Conservation (phyloP, 129 eudicot species). For the Escallonia herrerae region DNA sequence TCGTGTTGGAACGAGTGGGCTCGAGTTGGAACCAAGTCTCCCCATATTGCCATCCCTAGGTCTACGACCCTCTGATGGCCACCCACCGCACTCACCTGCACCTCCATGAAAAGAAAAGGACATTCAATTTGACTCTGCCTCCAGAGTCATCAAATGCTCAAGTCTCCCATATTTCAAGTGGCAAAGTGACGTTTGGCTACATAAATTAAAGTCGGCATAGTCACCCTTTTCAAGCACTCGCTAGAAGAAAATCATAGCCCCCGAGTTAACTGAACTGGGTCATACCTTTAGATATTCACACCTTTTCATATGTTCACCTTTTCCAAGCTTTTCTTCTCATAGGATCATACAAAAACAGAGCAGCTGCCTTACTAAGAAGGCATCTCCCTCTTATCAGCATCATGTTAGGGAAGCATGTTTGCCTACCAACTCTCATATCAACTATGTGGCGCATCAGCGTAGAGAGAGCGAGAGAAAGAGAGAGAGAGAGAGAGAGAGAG, state of each 20-base stretch:
- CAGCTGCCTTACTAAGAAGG: neutral
- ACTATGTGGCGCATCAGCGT: neutral
- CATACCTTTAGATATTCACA: neutral
- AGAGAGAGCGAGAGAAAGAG: neutral
- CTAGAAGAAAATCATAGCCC: neutral
- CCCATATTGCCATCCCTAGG: no score
- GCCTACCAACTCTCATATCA: neutral
- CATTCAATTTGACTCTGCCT: neutral
- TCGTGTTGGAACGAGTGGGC: no score
- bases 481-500: neutral
- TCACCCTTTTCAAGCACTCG: neutral
- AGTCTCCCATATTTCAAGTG: neutral
- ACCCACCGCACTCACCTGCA: neutral
- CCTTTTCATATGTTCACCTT: neutral
- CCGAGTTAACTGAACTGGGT: neutral
- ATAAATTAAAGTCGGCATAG: neutral
- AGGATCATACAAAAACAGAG: neutral
- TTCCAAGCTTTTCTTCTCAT: neutral
- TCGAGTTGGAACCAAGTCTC: no score
- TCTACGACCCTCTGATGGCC: no score
- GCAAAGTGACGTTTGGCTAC: neutral
- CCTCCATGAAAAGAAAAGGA: neutral
- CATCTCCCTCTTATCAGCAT: conserved; percentile 2
- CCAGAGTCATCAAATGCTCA: neutral
- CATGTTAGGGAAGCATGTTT: neutral